A percentile compares a stretch with the other conserved stretches of the same genome.
phyloP scores from a whole-genome alignment of 1,284 basidiomycete genomes.

The Cronartium quercuum region DNA sequence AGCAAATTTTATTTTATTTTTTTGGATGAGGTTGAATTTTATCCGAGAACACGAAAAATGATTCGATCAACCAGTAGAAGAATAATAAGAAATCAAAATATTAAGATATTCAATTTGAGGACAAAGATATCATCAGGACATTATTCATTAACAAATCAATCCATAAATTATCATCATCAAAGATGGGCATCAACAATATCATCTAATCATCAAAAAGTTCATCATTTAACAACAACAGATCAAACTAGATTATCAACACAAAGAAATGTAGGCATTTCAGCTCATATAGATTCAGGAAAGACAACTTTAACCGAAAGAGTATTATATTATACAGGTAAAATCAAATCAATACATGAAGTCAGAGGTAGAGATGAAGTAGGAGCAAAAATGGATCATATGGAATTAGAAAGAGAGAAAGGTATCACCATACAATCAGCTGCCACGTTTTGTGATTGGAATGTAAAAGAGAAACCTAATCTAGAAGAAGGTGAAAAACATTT shows the following conservation, averaged over 20 bases:
- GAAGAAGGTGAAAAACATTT: slow-evolving; percentile 6
- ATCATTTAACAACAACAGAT: slow-evolving; percentile 45
- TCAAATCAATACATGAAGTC: slow-evolving; percentile 95
- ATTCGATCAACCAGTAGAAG: too few species aligned
- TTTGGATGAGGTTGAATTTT: too few species aligned
- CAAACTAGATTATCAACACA: slow-evolving; percentile 47
- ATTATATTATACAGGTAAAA: slow-evolving; percentile 92
- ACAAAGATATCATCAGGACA: background rate
- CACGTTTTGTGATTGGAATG: slow-evolving; percentile 90
- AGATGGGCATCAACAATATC: background rate
- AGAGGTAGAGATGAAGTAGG: slow-evolving; percentile 90
- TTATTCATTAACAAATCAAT: too few species aligned
- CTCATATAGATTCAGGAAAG: slow-evolving; percentile 79
- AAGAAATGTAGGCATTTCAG: slow-evolving; percentile 53
- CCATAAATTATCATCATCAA: background rate
- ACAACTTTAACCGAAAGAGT: slow-evolving; percentile 98
- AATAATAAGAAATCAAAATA: background rate
- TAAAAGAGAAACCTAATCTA: slow-evolving; percentile 45
- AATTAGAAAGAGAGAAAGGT: slow-evolving; percentile 95
- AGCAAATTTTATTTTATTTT: too few species aligned
- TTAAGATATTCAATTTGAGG: background rate
- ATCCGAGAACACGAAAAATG: too few species aligned
- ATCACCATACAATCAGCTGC: slow-evolving; percentile 99
- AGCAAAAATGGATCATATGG: slow-evolving; percentile 99
- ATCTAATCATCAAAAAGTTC: background rate